Conservation (phyloP, 106 monocot species). For the Chionographis japonica region DNA sequence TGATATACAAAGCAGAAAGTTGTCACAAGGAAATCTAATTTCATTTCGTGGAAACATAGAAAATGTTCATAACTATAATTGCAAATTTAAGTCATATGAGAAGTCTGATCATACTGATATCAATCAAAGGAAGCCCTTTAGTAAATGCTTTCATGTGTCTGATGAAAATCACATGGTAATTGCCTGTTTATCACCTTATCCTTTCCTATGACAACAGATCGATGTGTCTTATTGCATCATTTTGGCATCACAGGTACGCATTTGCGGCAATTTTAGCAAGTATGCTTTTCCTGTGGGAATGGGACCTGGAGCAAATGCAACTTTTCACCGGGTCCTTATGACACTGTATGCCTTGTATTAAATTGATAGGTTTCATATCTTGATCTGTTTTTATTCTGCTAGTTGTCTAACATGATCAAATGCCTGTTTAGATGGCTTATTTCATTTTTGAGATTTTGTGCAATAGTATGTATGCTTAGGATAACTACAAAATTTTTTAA, state of each 20-base stretch:
- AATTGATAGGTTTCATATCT: not conserved
- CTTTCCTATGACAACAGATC: not conserved
- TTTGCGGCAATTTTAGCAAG: slow-evolving; percentile 45
- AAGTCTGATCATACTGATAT: not conserved
- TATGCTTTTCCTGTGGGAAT: slow-evolving; percentile 55
- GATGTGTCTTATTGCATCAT: slow-evolving; percentile 8
- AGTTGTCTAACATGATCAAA: not conserved
- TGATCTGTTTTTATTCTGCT: not conserved
- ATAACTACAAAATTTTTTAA: too few relatives aligned
- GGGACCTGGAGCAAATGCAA: slow-evolving; percentile 73
- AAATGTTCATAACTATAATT: slow-evolving; percentile 35
- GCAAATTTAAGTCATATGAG: slow-evolving; percentile 5
- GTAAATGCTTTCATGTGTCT: slow-evolving; percentile 64
- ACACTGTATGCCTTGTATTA: slow-evolving; percentile 29
- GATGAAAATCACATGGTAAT: slow-evolving; percentile 66
- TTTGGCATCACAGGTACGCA: slow-evolving; percentile 38
- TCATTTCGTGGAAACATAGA: slow-evolving; percentile 60
- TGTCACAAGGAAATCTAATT: slow-evolving; percentile 49
- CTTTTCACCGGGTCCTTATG: slow-evolving; percentile 74
- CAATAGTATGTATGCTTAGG: too few relatives aligned
- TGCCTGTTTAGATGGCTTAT: too few relatives aligned
- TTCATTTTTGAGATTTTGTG: too few relatives aligned
- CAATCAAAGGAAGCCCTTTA: not conserved
- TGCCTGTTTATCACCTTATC: slow-evolving; percentile 3
- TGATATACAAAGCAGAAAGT: slow-evolving; percentile 11